Conservation (phyloP, 2,329 filamentous ascomycete species). For the Clarireedia hainanense region DNA sequence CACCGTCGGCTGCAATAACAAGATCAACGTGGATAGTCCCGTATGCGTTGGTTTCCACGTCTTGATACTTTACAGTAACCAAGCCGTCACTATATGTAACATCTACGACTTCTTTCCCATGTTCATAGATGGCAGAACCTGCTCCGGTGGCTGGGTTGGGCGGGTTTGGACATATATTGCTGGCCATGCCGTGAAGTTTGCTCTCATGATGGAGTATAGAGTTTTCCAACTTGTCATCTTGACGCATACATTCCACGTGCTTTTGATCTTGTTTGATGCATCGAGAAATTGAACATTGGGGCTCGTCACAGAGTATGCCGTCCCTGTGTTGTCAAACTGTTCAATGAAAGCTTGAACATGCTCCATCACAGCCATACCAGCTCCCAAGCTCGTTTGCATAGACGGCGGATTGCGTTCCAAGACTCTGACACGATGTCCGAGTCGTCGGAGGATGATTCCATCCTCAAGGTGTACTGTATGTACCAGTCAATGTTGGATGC, state of each 20-base stretch:
- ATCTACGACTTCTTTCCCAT: not conserved
- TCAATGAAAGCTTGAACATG: not conserved
- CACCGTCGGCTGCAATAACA: not conserved
- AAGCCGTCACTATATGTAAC: not conserved
- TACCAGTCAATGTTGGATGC: too few species aligned
- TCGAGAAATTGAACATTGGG: not conserved
- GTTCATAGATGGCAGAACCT: not conserved
- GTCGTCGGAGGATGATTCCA: not conserved
- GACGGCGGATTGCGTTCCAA: not conserved
- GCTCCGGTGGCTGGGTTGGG: not conserved
- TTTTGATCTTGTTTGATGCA: not conserved
- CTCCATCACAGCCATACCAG: slow-evolving; percentile 1
- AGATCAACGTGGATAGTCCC: not conserved
- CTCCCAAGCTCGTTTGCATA: not conserved
- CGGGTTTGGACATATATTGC: not conserved
- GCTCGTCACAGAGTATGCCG: not conserved
- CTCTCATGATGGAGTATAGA: slow-evolving; percentile 14
- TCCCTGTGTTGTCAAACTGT: not conserved
- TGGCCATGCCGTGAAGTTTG: slow-evolving; percentile 17
- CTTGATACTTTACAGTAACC: not conserved
- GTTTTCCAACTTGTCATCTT: slow-evolving; percentile 13
- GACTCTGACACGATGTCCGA: not conserved
- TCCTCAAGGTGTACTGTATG: too few species aligned
- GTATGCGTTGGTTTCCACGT: not conserved
- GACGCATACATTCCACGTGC: not conserved